Base-by-base conservation (phyloP, 2,329 filamentous ascomycete species). In the Colletotrichum incanum region DNA sequence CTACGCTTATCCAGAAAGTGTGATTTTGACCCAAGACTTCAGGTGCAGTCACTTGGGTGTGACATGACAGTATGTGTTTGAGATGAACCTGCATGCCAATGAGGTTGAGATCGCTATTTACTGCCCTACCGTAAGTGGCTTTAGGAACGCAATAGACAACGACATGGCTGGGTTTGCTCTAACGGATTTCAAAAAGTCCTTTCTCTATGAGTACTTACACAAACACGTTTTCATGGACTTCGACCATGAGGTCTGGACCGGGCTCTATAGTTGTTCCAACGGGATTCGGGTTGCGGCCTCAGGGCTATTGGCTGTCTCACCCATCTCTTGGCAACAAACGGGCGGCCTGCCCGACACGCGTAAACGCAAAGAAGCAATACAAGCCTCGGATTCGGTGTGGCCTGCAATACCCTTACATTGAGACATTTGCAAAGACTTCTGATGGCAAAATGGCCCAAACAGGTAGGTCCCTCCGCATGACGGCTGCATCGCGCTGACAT, bases 401-500 rank as follows among this genome's bases (percentile, higher is more conserved):
- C n/a, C 28, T 39, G 43, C 20, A 62, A 26, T 8, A 5, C 31
- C 7, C 59, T 62, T 62, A 31, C 8, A 20, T 26, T 50, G 5
- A 50, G 59, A 31, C 45, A 43, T 43, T 50, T 62, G 43, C 31
- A 34, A 34, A 11, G 31, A 34, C 12, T 5, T 12, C 37, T 16
- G 7, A 34, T 34, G 58, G 39, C 3, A 18, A 49, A 49, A 20
- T 28, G 31, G 20, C 20, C 59, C 43, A 20, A 37, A n/a, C 12
- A 43, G 20, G 58, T 34, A 34, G 26, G 41, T n/a, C 20, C 41
- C 41, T 60, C 58, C 11, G 41, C 58, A 59, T 16, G 23, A n/a
- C 26, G 26, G 41, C 20, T 47, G 26, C 41, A 60, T 60, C 39
- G 28, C 41, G 58, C 58, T 60, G 56, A 60, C 28, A 34, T 23